phyloP scores from a whole-genome alignment of 1,284 basidiomycete genomes.

The Fomitiporia mediterranea region DNA sequence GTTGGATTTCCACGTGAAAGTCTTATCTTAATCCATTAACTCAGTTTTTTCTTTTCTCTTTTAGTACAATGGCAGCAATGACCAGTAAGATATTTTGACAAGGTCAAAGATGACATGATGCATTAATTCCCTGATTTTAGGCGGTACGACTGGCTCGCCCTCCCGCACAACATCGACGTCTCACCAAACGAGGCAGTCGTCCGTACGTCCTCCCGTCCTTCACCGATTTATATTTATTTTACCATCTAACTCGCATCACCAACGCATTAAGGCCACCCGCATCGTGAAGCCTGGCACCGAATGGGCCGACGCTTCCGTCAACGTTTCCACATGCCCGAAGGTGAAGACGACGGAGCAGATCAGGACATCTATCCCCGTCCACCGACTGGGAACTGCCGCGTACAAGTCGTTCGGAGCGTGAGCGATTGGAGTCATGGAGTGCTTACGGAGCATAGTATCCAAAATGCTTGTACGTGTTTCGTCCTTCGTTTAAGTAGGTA shows the following conservation, averaged over 20 bases:
- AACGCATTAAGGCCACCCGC: slow-evolving; percentile 52
- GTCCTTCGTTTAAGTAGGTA: slow-evolving; percentile 1
- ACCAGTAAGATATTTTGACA: not conserved
- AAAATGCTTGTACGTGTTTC: slow-evolving; percentile 70
- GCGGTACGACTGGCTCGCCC: slow-evolving; percentile 71
- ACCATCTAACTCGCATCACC: not conserved
- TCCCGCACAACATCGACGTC: slow-evolving; percentile 66
- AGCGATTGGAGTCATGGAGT: slow-evolving; percentile 92
- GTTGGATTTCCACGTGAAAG: slow-evolving; percentile 29
- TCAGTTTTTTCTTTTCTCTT: not conserved
- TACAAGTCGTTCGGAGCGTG: slow-evolving; percentile 80
- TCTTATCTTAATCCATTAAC: not conserved
- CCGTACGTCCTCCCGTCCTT: slow-evolving; percentile 36
- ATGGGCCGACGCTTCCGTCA: slow-evolving; percentile 61
- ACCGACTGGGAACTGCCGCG: slow-evolving; percentile 49
- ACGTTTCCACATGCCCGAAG: slow-evolving; percentile 41
- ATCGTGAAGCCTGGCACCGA: slow-evolving; percentile 55
- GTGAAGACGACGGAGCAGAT: slow-evolving; percentile 33
- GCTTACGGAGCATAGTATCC: slow-evolving; percentile 79
- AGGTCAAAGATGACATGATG: not conserved
- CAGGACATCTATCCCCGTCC: slow-evolving; percentile 34
- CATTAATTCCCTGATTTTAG: slow-evolving; percentile 28
- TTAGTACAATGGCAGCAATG: not conserved
- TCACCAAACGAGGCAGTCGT: slow-evolving; percentile 63
- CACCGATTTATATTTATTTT: slow-evolving; percentile 20